Evolutionary conservation across 176 grass and related monocot species (phyloP), one percentile per base, ranked within the genome.

Genomic region (Musa schizocarpa): DNA sequence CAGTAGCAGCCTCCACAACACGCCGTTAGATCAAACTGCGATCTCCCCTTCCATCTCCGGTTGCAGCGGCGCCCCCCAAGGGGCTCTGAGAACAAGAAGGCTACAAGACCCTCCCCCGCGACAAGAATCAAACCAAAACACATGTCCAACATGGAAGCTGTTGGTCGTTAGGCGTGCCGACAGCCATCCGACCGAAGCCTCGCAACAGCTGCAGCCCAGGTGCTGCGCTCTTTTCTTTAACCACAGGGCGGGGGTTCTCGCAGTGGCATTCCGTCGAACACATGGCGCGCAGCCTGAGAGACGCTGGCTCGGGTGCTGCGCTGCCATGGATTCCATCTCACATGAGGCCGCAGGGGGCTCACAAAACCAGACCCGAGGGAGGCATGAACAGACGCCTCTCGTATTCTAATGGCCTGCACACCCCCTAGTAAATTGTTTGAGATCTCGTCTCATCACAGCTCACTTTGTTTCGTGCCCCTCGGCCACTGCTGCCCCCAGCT

Each of bases 161-260:
- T 25, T 65, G 63, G 63, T 65, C 22, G 63, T 65, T 65, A 20
- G 21, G 63, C 63, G 63, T 26, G 23, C 63, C 23, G 63, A 65
- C 63, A 65, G 63, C 63, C 63, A 24, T 65, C 63, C 63, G 63
- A 65, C 63, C 63, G 63, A 26, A 21, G 21, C 26, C 57, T 19
- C 11, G 17, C 63, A 29, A 24, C 63, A 65, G 63, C 63, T 65
- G 63, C 26, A 11, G 9, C 11, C 63, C 17, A 65, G 63, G 63
- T 65, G 63, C 34, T 65, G 63, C 63, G 11, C 12, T 3, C n/a
- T 26, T 24, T 65, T 23, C 63, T 61, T 61, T 19, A 61, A 61
- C 57, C 57, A 17, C 57, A 21, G n/a, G n/a, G 17, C 8, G 8
- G 19, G 56, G n/a, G 57, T 61, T 61, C 57, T 61, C 57, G 57